Percentiles rank a stretch among this genome's conserved stretches.
phyloP scores from a whole-genome alignment of 371 early-diverging fungal genomes.

The Furculomyces boomerangus region DNA sequence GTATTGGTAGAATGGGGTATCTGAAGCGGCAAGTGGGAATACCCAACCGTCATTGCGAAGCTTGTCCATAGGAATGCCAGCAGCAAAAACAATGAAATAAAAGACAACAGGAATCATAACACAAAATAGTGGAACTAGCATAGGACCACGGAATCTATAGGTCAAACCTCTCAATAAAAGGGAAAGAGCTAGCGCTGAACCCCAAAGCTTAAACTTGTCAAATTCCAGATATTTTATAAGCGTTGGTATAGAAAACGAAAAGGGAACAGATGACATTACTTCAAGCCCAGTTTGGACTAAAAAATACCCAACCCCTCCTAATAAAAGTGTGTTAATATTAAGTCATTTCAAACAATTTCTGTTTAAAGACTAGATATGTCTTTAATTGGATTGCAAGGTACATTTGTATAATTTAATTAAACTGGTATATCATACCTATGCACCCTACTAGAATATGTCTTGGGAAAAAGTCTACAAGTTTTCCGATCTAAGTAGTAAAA shows the following conservation, averaged over 20 bases:
- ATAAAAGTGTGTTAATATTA: too few species aligned
- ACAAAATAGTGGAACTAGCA: conserved; percentile 76
- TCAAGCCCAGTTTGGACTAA: conserved; percentile 80
- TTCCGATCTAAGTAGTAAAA: too few species aligned
- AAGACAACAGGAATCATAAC: conserved; percentile 61
- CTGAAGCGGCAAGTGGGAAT: conserved; percentile 50
- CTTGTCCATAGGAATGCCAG: conserved; percentile 36
- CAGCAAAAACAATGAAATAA: conserved; percentile 38
- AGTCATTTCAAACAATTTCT: too few species aligned
- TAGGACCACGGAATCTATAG: conserved; percentile 34
- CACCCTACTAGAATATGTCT: conserved; percentile 89
- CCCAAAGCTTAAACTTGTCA: conserved; percentile 58
- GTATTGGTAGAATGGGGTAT: conserved; percentile 69
- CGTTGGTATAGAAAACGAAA: conserved; percentile 31
- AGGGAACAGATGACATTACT: conserved; percentile 50
- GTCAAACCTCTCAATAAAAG: conserved; percentile 35
- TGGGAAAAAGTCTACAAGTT: conserved; percentile 80
- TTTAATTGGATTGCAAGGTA: too few species aligned
- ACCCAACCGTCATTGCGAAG: conserved; percentile 73
- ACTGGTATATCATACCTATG: too few species aligned
- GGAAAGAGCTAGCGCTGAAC: conserved; percentile 48
- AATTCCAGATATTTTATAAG: conserved; percentile 34
- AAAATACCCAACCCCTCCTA: conserved; percentile 89
- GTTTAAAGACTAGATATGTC: too few species aligned
- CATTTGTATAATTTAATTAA: too few species aligned